A percentile compares a stretch with the other conserved stretches of the same genome.
Evolutionary conservation across 176 grass and related monocot genomes (phyloP).

Genomic region (Panicum miliaceum): DNA sequence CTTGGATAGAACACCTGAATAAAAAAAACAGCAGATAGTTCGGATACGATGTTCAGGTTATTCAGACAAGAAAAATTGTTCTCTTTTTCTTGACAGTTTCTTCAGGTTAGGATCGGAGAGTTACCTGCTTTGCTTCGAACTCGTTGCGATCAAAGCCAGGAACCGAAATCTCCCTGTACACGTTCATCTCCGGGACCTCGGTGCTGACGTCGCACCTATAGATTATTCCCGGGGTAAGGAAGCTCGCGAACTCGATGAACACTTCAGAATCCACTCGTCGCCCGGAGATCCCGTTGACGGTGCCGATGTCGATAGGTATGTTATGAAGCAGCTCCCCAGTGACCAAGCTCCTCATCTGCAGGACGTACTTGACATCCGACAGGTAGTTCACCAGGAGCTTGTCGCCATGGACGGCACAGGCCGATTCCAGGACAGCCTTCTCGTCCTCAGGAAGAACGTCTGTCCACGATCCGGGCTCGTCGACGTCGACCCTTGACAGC

Average conservation of each 20-base stretch:
- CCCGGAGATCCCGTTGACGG: slow-evolving; percentile 67
- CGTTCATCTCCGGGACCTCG: slow-evolving; percentile 58
- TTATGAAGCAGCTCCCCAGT: slow-evolving; percentile 63
- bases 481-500: slow-evolving; percentile 65
- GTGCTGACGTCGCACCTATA: slow-evolving; percentile 66
- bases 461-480: slow-evolving; percentile 38
- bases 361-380: slow-evolving; percentile 74
- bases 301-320: slow-evolving; percentile 88
- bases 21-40: neutral
- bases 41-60: neutral
- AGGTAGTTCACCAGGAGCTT: slow-evolving; percentile 82
- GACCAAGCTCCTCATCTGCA: slow-evolving; percentile 82
- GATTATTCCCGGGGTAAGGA: slow-evolving; percentile 85
- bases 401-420: slow-evolving; percentile 64
- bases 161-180: slow-evolving; percentile 80
- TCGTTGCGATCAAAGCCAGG: slow-evolving; percentile 66
- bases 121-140: slow-evolving; percentile 83
- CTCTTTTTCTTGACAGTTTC: too few relatives aligned
- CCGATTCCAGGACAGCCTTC: slow-evolving; percentile 71
- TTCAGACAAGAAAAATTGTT: neutral
- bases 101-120: neutral
- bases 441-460: slow-evolving; percentile 67
- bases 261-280: slow-evolving; percentile 62
- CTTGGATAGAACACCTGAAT: slow-evolving; percentile 70
- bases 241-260: slow-evolving; percentile 90